Evolutionary conservation across 139 green algal genomes (phyloP).

Genomic region (Zygnema circumcarinatum): DNA sequence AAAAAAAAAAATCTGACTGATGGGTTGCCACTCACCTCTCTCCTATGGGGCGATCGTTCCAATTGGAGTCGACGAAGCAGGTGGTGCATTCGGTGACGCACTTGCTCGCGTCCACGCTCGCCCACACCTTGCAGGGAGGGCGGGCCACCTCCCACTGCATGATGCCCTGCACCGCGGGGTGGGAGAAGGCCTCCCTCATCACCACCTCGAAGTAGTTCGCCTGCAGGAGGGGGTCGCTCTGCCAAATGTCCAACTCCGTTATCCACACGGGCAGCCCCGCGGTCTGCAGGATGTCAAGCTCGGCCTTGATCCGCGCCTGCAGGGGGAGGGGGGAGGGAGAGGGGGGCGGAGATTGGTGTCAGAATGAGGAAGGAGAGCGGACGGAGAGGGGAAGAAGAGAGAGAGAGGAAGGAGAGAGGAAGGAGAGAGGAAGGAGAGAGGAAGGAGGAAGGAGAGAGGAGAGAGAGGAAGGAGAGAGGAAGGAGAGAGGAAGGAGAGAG

Average conservation of each 20-base stretch:
- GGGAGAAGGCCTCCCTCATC: constrained; percentile 53
- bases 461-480: background rate
- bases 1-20: background rate
- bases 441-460: background rate
- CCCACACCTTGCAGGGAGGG: constrained; percentile 17
- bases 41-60: constrained; percentile 6
- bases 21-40: background rate
- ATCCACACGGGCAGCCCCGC: constrained; percentile 38
- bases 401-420: background rate
- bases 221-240: constrained; percentile 8
- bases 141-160: constrained; percentile 51
- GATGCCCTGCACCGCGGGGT: constrained; percentile 55
- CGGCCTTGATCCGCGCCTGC: constrained; percentile 48
- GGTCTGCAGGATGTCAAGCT: constrained; percentile 27
- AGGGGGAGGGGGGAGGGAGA: background rate
- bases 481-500: background rate
- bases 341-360: background rate
- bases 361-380: background rate
- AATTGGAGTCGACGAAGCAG: constrained; percentile 23
- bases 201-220: constrained; percentile 48
- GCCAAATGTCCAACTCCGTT: constrained; percentile 32
- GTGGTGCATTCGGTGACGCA: constrained; percentile 4
- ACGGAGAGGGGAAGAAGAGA: background rate
- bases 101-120: background rate
- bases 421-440: background rate